Evolutionary conservation across 202 grass and related monocot genomes (phyloP).

Genomic region (Dendrocalamus latiflorus): DNA sequence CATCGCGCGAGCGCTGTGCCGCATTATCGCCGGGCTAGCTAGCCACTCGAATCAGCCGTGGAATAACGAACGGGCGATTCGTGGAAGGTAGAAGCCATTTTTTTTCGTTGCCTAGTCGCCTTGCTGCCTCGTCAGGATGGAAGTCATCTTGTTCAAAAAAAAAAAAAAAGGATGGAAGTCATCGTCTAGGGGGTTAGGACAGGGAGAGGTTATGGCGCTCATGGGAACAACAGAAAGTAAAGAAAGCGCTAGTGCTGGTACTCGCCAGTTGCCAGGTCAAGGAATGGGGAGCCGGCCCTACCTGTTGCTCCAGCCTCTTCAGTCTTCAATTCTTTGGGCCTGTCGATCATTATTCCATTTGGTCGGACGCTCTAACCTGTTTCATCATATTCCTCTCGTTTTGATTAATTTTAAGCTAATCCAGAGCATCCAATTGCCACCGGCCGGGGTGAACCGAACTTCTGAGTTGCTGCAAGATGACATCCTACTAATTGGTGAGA

Average conservation of each 20-base stretch:
- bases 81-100: no score
- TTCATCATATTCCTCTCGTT: background rate
- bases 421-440: background rate
- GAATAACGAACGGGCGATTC: no score
- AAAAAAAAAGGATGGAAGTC: no score
- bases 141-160: no score
- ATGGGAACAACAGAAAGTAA: constrained; percentile 9
- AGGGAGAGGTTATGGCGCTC: background rate
- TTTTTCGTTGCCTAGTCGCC: no score
- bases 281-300: constrained; percentile 5
- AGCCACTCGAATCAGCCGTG: no score
- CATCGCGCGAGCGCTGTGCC: no score
- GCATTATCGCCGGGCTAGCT: no score
- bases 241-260: background rate
- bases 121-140: background rate
- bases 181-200: background rate
- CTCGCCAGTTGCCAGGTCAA: background rate
- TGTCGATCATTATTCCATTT: background rate
- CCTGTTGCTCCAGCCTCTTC: background rate
- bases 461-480: background rate
- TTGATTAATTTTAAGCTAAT: background rate
- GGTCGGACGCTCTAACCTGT: constrained; percentile 22
- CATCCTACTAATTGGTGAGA: background rate
- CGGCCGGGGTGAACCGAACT: background rate
- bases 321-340: background rate